Percentiles rank a stretch among this genome's conserved stretches.
These are phyloP conservation scores for Candida vartiovaarae DNA, from an alignment of 805 yeast species.

Conservation along the genomic window DNA sequence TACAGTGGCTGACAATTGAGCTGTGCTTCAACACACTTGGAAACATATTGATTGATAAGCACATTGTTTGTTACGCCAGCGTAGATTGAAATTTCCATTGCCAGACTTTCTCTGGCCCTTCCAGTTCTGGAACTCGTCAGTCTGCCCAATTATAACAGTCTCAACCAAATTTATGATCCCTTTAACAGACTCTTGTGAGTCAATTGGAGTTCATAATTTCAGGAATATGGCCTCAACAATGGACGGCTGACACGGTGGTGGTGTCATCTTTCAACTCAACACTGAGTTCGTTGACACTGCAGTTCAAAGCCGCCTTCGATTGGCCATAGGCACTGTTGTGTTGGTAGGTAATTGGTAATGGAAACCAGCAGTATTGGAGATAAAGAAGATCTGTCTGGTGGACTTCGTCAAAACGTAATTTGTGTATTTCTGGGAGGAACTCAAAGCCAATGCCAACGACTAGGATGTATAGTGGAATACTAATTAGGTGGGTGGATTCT, in stretches of 20 bases:
- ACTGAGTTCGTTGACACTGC: constrained; percentile 17
- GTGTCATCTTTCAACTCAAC: constrained; percentile 22
- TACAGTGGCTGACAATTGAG: too few species aligned
- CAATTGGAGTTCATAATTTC: constrained; percentile 6
- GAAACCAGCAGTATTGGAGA: constrained; percentile 25
- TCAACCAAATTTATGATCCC: constrained; percentile 14
- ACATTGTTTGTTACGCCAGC: too few species aligned
- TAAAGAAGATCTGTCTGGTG: constrained; percentile 23
- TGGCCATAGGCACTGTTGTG: constrained; percentile 26
- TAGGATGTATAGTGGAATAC: too few species aligned
- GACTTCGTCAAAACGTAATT: constrained; percentile 9
- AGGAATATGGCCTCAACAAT: constrained; percentile 27
- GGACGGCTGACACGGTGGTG: constrained; percentile 27
- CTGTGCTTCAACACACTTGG: too few species aligned
- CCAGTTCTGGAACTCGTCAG: constrained; percentile 22
- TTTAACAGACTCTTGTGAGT: constrained; percentile 20
- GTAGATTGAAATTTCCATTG: neutral
- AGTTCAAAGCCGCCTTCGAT: constrained; percentile 33
- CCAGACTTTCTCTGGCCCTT: constrained; percentile 13
- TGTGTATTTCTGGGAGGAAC: too few species aligned
- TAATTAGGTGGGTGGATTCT: too few species aligned
- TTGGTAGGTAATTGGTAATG: constrained; percentile 7
- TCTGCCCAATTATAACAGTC: constrained; percentile 18
- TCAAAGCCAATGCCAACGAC: constrained; percentile 8
- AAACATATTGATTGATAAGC: too few species aligned